phyloP scores from a whole-genome alignment of 371 early-diverging fungal species.

The Mortierella polycephala region DNA sequence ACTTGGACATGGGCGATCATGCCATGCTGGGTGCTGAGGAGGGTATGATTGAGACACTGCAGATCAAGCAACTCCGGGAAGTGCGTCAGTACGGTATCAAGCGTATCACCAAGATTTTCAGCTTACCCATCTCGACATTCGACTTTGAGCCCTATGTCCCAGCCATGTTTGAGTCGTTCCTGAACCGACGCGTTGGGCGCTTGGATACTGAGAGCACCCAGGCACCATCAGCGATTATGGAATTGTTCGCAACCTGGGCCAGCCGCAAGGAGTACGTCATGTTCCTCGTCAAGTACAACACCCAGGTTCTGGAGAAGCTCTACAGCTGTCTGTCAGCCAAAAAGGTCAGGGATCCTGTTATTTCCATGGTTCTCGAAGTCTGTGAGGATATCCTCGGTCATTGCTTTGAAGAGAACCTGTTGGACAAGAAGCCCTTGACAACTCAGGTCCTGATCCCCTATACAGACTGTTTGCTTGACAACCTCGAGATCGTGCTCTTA shows the following conservation, averaged over 20 bases:
- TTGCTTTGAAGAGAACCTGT: conserved; percentile 56
- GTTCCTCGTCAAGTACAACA: conserved; percentile 74
- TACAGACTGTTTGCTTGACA: conserved; percentile 69
- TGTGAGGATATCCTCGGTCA: conserved; percentile 78
- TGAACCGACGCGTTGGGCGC: conserved; percentile 76
- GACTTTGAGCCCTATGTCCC: conserved; percentile 81
- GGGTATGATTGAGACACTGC: conserved; percentile 32
- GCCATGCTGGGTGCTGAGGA: conserved; percentile 47
- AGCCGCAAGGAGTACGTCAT: conserved; percentile 65
- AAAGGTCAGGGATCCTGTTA: conserved; percentile 77
- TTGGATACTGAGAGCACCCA: conserved; percentile 87
- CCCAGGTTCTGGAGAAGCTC: conserved; percentile 72
- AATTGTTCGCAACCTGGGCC: conserved; percentile 84
- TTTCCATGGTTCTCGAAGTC: conserved; percentile 75
- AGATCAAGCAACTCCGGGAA: conserved; percentile 63
- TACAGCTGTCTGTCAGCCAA: conserved; percentile 79
- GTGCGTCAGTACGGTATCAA: conserved; percentile 78
- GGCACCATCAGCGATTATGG: conserved; percentile 80
- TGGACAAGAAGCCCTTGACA: conserved; percentile 55
- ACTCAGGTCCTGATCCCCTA: conserved; percentile 69
- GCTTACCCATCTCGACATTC: conserved; percentile 68
- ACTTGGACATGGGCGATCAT: conserved; percentile 51
- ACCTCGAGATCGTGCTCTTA: conserved; percentile 69
- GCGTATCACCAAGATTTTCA: conserved; percentile 83
- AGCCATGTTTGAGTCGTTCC: conserved; percentile 74